Evolutionary conservation across 139 green algal genomes (phyloP).

Genomic region (Chlorella vulgaris): DNA sequence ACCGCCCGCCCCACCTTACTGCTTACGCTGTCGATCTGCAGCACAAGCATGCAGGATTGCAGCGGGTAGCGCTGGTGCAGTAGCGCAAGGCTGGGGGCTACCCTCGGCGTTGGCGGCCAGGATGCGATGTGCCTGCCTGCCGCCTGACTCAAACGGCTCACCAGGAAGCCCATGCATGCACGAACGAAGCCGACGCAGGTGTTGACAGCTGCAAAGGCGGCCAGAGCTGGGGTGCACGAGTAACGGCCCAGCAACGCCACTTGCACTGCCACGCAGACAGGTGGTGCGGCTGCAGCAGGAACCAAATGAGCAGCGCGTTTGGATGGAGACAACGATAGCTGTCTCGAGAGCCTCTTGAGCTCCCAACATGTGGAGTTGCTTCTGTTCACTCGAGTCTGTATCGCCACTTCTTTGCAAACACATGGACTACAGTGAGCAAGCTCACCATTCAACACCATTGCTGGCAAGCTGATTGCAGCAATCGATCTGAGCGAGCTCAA

Average conservation of each 20-base stretch:
- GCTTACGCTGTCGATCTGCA: slow-evolving; percentile 47
- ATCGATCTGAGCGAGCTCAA: slow-evolving; percentile 20
- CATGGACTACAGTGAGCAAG: no score
- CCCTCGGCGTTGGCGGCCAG: no score
- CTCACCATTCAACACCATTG: slow-evolving; percentile 41
- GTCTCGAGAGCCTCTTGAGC: no score
- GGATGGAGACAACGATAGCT: no score
- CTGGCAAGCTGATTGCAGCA: slow-evolving; percentile 24
- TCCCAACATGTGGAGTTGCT: no score
- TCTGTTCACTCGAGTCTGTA: no score
- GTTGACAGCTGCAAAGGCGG: slow-evolving; percentile 48
- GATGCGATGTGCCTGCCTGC: no score
- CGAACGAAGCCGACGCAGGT: slow-evolving; percentile 51
- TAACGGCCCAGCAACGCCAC: slow-evolving; percentile 62
- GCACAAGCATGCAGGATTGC: no score
- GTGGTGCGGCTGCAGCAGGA: slow-evolving; percentile 48
- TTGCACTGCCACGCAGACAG: slow-evolving; percentile 57
- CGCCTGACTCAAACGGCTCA: no score
- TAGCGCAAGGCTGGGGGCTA: no score
- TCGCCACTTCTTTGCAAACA: no score
- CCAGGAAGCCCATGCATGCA: slow-evolving; percentile 71
- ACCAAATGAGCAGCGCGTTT: no score
- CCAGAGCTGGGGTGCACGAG: slow-evolving; percentile 33
- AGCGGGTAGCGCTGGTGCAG: neutral
- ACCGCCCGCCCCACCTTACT: slow-evolving; percentile 62